A percentile compares a stretch with the other conserved stretches of the same genome.
Evolutionary conservation across 2,329 filamentous ascomycete genomes (phyloP).

Genomic region (Hypocrella siamensis): DNA sequence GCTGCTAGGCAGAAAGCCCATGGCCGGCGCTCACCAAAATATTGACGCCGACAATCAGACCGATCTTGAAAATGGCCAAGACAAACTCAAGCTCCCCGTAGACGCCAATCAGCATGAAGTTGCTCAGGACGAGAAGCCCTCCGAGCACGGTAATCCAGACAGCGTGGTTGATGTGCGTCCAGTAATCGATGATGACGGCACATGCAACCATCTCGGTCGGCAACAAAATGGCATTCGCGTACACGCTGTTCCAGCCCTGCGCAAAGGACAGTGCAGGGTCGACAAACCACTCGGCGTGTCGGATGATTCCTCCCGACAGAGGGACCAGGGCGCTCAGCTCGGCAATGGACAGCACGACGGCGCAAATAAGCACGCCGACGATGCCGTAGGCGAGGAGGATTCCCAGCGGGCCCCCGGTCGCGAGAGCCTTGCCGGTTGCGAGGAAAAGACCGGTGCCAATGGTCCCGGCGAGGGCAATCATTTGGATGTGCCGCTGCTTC

Average conservation of each 20-base stretch:
- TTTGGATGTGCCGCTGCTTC: slow-evolving; percentile 28
- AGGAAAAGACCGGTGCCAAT: slow-evolving; percentile 53
- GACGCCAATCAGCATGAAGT: slow-evolving; percentile 41
- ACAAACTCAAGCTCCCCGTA: slow-evolving; percentile 45
- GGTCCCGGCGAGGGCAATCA: slow-evolving; percentile 32
- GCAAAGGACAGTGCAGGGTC: slow-evolving; percentile 38
- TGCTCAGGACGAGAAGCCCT: slow-evolving; percentile 30
- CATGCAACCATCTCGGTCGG: slow-evolving; percentile 40
- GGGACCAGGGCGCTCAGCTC: slow-evolving; percentile 45
- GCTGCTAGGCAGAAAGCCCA: not conserved
- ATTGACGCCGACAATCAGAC: slow-evolving; percentile 46
- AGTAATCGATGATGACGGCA: slow-evolving; percentile 32
- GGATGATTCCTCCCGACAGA: slow-evolving; percentile 46
- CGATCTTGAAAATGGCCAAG: slow-evolving; percentile 40
- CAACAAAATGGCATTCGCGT: slow-evolving; percentile 31
- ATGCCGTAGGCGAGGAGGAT: slow-evolving; percentile 33
- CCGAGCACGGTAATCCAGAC: slow-evolving; percentile 43
- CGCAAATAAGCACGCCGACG: slow-evolving; percentile 33
- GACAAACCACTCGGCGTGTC: slow-evolving; percentile 44
- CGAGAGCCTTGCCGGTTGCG: slow-evolving; percentile 44
- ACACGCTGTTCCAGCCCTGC: slow-evolving; percentile 36
- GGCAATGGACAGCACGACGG: slow-evolving; percentile 39
- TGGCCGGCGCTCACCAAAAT: slow-evolving; percentile 27
- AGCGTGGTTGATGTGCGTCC: slow-evolving; percentile 26
- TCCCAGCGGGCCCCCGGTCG: slow-evolving; percentile 40